phyloP scores from a whole-genome alignment of 306 rosid genomes.

The Macrotyloma uniflorum region DNA sequence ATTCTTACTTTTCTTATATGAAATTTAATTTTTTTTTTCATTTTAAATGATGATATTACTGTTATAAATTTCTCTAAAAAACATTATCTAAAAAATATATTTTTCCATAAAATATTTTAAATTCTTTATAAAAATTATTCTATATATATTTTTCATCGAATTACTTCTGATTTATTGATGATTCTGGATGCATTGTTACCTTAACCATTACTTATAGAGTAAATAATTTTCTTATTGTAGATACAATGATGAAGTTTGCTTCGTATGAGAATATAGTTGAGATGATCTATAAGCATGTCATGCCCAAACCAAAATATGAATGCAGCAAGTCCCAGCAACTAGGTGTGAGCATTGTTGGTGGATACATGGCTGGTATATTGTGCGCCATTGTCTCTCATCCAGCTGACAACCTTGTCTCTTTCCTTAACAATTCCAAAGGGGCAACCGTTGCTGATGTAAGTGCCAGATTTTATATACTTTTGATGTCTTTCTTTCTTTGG shows the following conservation, averaged over 20 bases:
- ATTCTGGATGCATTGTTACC: not conserved
- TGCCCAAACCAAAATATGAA: slow-evolving; percentile 74
- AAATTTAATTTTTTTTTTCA: too few species aligned
- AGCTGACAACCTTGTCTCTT: slow-evolving; percentile 92
- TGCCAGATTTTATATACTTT: not conserved
- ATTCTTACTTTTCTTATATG: too few species aligned
- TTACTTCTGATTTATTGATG: too few species aligned
- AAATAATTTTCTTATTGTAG: slow-evolving; percentile 40
- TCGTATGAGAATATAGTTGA: slow-evolving; percentile 90
- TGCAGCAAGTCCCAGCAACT: slow-evolving; percentile 77
- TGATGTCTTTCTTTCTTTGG: not conserved
- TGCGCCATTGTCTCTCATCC: slow-evolving; percentile 96
- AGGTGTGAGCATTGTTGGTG: slow-evolving; percentile 86
- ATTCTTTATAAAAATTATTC: too few species aligned
- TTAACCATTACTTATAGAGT: not conserved
- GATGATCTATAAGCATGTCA: slow-evolving; percentile 70
- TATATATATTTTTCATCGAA: too few species aligned
- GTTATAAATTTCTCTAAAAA: too few species aligned
- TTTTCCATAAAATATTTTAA: too few species aligned
- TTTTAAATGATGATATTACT: too few species aligned
- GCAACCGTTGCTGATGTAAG: slow-evolving; percentile 89
- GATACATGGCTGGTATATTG: slow-evolving; percentile 86
- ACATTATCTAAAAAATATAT: too few species aligned
- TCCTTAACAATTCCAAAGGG: slow-evolving; percentile 90
- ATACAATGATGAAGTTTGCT: slow-evolving; percentile 98